phyloP scores from a whole-genome alignment of 805 yeast species.

The Ogataea chonburiensis region DNA sequence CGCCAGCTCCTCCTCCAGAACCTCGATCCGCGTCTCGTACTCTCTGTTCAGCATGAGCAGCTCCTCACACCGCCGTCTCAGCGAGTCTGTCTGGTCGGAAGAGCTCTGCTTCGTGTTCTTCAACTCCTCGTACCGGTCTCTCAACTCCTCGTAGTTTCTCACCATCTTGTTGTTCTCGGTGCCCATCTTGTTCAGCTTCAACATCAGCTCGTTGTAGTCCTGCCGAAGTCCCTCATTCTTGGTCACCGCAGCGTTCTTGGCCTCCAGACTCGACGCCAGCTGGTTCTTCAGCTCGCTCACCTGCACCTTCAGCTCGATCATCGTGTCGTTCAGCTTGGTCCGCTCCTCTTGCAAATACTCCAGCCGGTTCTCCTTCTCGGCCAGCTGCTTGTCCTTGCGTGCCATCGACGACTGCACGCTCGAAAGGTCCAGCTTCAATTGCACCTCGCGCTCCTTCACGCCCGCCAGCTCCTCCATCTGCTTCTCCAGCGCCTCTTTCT shows the following conservation, averaged over 20 bases:
- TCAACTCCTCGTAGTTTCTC: constrained; percentile 41
- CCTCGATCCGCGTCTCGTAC: constrained; percentile 55
- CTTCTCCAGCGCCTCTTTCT: constrained; percentile 31
- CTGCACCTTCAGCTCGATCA: constrained; percentile 41
- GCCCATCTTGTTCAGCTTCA: constrained; percentile 41
- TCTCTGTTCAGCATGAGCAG: constrained; percentile 66
- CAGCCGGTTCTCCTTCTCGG: constrained; percentile 37
- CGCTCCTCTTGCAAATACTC: constrained; percentile 40
- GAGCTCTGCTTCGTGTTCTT: constrained; percentile 28
- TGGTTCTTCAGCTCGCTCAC: constrained; percentile 40
- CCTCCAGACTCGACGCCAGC: constrained; percentile 37
- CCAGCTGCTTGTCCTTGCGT: constrained; percentile 44
- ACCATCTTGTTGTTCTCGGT: constrained; percentile 41
- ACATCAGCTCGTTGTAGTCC: constrained; percentile 34
- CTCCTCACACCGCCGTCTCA: constrained; percentile 73
- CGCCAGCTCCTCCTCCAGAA: constrained; percentile 76
- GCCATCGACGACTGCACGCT: constrained; percentile 43
- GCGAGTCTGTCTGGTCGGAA: constrained; percentile 43
- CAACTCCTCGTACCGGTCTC: constrained; percentile 39
- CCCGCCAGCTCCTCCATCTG: constrained; percentile 40
- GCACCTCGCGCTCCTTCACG: constrained; percentile 40
- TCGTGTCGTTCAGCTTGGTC: constrained; percentile 37
- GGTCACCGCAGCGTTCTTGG: constrained; percentile 40
- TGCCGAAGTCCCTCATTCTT: constrained; percentile 41
- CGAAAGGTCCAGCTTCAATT: constrained; percentile 48